Conservation (phyloP, 495 filamentous ascomycete species). For the Annulohypoxylon stygium region DNA sequence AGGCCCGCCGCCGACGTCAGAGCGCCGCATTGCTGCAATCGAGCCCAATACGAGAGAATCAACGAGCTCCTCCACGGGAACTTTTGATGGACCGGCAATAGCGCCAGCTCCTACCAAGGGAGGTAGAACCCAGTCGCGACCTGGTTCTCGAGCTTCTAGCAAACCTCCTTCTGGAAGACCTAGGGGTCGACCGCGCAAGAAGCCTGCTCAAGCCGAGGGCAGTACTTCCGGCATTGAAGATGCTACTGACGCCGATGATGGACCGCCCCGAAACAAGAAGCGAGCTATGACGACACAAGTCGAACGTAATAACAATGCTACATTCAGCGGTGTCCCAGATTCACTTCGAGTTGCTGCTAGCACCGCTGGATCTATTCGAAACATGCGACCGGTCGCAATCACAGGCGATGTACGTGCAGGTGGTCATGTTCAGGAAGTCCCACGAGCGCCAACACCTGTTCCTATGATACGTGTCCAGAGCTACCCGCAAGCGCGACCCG, state of each 20-base stretch:
- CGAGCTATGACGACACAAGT: slow-evolving; percentile 79
- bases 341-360: slow-evolving; percentile 90
- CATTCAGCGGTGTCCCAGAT: slow-evolving; percentile 77
- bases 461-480: slow-evolving; percentile 56
- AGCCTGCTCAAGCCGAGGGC: slow-evolving; percentile 57
- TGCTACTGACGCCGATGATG: slow-evolving; percentile 75
- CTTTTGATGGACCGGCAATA: slow-evolving; percentile 25
- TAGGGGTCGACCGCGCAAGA: slow-evolving; percentile 63
- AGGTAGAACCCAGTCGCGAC: slow-evolving; percentile 54
- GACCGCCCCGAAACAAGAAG: slow-evolving; percentile 66
- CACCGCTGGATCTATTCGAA: slow-evolving; percentile 87
- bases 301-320: slow-evolving; percentile 73
- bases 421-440: slow-evolving; percentile 77
- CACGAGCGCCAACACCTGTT: slow-evolving; percentile 85
- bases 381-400: slow-evolving; percentile 79
- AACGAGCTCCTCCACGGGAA: background rate
- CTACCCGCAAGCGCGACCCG: slow-evolving; percentile 48
- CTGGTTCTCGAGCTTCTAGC: slow-evolving; percentile 58
- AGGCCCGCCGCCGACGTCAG: slow-evolving; percentile 20
- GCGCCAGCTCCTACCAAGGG: slow-evolving; percentile 34
- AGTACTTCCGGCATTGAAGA: slow-evolving; percentile 77
- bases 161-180: slow-evolving; percentile 60
- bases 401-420: slow-evolving; percentile 62
- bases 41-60: slow-evolving; percentile 37
- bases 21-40: slow-evolving; percentile 42